These are phyloP conservation scores for Phialophora verrucosa DNA, from an alignment of 2,329 filamentous ascomycete genomes.

Conservation along the genomic window DNA sequence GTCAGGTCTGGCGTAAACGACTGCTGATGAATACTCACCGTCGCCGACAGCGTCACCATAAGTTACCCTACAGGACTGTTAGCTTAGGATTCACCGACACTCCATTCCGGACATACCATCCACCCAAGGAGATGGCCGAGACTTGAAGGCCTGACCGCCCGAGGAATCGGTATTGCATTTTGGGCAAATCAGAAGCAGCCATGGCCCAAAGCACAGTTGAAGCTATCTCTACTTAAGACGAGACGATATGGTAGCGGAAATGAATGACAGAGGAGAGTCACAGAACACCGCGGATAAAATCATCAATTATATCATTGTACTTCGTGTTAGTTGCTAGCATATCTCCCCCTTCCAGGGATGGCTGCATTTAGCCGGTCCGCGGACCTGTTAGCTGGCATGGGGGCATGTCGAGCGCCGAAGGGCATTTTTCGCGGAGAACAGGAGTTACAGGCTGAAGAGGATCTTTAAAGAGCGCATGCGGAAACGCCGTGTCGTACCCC, in stretches of 20 bases:
- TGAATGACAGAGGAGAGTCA: background rate
- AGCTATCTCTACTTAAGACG: background rate
- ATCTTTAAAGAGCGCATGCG: background rate
- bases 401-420: background rate
- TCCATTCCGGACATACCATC: conserved; percentile 42
- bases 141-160: conserved; percentile 75
- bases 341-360: background rate
- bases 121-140: conserved; percentile 71
- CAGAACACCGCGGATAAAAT: background rate
- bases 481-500: background rate
- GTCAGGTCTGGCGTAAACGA: background rate
- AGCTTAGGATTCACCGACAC: background rate
- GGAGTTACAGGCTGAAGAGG: background rate
- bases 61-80: conserved; percentile 60
- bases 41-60: conserved; percentile 75
- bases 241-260: background rate
- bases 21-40: conserved; percentile 50
- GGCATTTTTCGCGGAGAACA: background rate
- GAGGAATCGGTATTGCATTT: conserved; percentile 74
- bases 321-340: background rate
- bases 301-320: background rate
- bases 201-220: background rate
- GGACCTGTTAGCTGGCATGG: background rate
- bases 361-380: conserved; percentile 15
- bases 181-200: conserved; percentile 45